Percentiles rank a stretch among this genome's conserved stretches.
Conservation (phyloP, 1,284 basidiomycete genomes). For the Sanghuangporus sanghuang region DNA sequence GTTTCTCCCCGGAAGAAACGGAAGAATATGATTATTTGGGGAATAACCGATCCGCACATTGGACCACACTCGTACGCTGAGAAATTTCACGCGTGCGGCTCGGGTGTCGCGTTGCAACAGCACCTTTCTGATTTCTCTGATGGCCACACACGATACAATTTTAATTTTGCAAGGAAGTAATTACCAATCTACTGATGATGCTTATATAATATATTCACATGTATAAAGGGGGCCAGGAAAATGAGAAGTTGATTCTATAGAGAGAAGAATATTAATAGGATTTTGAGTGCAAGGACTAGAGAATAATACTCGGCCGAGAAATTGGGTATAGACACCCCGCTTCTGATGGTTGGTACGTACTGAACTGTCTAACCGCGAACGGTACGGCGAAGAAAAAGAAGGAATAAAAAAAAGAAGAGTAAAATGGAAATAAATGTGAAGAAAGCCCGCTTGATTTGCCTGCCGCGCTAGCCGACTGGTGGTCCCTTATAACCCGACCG, state of each 20-base stretch:
- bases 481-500: neutral
- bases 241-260: neutral
- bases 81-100: neutral
- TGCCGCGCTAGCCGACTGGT: constrained; percentile 1
- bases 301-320: neutral
- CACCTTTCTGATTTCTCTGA: neutral
- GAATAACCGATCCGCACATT: neutral
- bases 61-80: neutral
- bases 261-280: neutral
- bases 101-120: neutral
- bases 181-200: neutral
- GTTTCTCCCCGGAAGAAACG: neutral
- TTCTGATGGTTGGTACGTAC: neutral
- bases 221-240: neutral
- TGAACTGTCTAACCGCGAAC: neutral
- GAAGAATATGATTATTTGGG: neutral
- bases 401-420: neutral
- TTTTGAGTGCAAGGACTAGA: neutral
- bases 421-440: constrained; percentile 2
- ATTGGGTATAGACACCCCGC: neutral
- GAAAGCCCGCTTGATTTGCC: neutral
- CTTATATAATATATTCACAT: neutral
- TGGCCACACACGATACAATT: neutral
- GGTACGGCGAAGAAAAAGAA: neutral
- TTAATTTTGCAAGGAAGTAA: neutral